phyloP scores from a whole-genome alignment of 768 basidiomycete genomes.

The Leccinum subgranulosum region DNA sequence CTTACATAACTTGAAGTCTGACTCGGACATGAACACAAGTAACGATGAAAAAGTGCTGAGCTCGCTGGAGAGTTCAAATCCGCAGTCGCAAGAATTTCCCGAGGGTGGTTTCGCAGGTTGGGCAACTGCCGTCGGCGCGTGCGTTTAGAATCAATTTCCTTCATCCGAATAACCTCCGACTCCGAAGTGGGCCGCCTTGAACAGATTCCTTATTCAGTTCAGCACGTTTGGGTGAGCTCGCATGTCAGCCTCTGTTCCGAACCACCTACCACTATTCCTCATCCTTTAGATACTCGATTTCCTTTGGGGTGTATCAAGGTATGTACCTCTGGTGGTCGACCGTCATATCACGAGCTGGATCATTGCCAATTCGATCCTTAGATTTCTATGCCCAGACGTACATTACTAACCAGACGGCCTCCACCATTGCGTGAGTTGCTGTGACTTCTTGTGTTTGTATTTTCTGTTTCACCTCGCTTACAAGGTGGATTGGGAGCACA shows the following conservation, averaged over 20 bases:
- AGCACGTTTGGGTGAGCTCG: constrained; percentile 34
- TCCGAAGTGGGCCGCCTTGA: not conserved
- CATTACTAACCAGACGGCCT: constrained; percentile 35
- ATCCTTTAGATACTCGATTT: constrained; percentile 31
- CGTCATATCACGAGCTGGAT: not conserved
- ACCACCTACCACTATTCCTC: not conserved
- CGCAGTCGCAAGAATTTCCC: constrained; percentile 10
- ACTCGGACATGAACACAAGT: not conserved
- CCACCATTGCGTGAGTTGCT: constrained; percentile 38
- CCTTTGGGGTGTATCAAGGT: constrained; percentile 47
- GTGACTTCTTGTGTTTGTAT: not conserved
- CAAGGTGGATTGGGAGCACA: constrained; percentile 46
- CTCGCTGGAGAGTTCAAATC: not conserved
- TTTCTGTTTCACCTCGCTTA: not conserved
- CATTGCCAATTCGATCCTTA: constrained; percentile 5
- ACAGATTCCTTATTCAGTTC: constrained; percentile 38
- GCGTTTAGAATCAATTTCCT: not conserved
- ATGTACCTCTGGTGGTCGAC: not conserved
- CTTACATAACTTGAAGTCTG: too few relatives aligned
- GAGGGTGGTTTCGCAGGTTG: constrained; percentile 31
- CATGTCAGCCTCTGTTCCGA: not conserved
- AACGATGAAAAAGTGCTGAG: not conserved
- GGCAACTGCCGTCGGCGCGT: constrained; percentile 33
- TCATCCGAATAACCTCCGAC: not conserved
- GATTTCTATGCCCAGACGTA: constrained; percentile 40